Evolutionary conservation across 73 alveolate species (phyloP), one percentile per base, ranked within the genome.

Genomic region (Blepharisma japonicum): DNA sequence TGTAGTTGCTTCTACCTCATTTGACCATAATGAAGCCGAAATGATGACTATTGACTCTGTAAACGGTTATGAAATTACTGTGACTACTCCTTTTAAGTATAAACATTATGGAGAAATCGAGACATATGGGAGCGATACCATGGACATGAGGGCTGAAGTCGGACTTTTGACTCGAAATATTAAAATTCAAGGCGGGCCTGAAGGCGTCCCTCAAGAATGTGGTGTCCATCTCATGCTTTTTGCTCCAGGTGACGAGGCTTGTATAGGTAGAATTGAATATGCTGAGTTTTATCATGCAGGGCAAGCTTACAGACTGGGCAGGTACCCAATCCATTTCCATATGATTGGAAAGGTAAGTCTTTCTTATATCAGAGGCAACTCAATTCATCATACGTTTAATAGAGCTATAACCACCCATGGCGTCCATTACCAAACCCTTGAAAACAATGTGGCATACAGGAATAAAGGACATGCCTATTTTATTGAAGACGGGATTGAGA

Each of bases 241-340:
- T 71, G 86, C 89, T 27, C 55, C 74, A 2, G 93, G 94, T 8
- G 89, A 83, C 42, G 86, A 81, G 38, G 78, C 92, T 20, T 76
- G 92, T 9, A 71, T 83, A 21, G 95, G 90, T 7, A 79, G 94
- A 56, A 84, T 92, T 55, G 84, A 78, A 18, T 68, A 92, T 77
- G 81, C 84, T 55, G 98, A 92, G 78, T 68, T 92, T 21, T 77
- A 42, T 55, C 72, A 90, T 55, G 93, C 86, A 11, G 98, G 98
- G 7, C 90, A 92, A 70, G 95, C 96, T 14, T 83, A 71, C 80
- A 79, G 82, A 61, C 87, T 87, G n/a, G 96, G 96, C n/a, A 83
- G 98, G 80, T 92, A 92, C 84, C 94, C 96, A 6, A 78, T 90
- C 9, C 95, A 92, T 77, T 90, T 84, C 87, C 96, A 92, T 71